phyloP scores from a whole-genome alignment of 2,329 filamentous ascomycete species.

The Pleomassaria siparia region DNA sequence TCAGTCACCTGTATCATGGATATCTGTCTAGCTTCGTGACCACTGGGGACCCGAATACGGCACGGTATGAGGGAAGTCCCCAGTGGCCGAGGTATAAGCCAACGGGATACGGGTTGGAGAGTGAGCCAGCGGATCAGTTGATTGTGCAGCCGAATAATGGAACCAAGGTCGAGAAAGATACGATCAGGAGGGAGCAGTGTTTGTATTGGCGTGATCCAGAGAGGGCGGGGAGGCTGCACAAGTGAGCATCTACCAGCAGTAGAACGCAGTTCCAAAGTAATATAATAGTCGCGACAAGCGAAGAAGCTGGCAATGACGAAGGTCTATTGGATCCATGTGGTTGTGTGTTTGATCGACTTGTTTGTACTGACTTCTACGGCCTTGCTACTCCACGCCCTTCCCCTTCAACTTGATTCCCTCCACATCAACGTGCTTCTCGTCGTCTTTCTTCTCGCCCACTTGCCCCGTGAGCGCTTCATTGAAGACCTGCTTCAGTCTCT shows the following conservation, averaged over 20 bases:
- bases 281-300: too few species aligned
- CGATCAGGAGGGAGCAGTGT: slow-evolving; percentile 32
- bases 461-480: slow-evolving; percentile 20
- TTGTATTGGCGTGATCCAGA: slow-evolving; percentile 36
- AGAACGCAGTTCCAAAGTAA: too few species aligned
- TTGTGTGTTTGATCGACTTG: too few species aligned
- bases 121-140: slow-evolving; percentile 10
- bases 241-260: too few species aligned
- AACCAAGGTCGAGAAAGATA: slow-evolving; percentile 28
- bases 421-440: slow-evolving; percentile 10
- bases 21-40: slow-evolving; percentile 41
- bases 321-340: too few species aligned
- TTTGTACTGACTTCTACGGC: too few species aligned
- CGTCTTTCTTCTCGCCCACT: slow-evolving; percentile 11
- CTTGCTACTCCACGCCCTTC: slow-evolving; percentile 31
- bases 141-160: slow-evolving; percentile 26
- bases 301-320: too few species aligned
- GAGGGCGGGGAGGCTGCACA: slow-evolving; percentile 32
- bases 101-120: slow-evolving; percentile 10
- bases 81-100: slow-evolving; percentile 35
- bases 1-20: slow-evolving; percentile 34
- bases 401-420: slow-evolving; percentile 32
- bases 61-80: slow-evolving; percentile 21
- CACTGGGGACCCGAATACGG: slow-evolving; percentile 38
- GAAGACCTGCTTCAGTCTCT: slow-evolving; percentile 23